Evolutionary conservation across 371 early-diverging fungal genomes (phyloP).

Genomic region (Actinomortierella ambigua): DNA sequence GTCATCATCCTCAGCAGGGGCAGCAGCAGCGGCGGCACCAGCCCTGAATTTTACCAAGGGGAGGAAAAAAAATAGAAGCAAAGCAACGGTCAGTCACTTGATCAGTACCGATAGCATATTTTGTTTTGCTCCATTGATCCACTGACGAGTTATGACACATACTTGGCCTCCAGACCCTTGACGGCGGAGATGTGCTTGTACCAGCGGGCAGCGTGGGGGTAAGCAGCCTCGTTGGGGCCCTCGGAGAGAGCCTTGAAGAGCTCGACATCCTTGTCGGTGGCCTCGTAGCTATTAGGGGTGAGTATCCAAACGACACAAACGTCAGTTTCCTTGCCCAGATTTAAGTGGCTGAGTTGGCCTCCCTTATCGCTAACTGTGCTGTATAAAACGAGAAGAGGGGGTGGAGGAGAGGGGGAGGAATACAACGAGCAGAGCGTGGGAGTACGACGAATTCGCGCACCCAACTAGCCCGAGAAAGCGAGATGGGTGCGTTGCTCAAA

Average conservation of each 20-base stretch:
- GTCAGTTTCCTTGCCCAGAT: not conserved
- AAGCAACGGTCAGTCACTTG: slow-evolving; percentile 16
- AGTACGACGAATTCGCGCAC: too few species aligned
- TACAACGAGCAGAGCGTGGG: not conserved
- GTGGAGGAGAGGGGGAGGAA: not conserved
- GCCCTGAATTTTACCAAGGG: slow-evolving; percentile 32
- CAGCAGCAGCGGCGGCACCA: slow-evolving; percentile 51
- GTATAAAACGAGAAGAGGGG: not conserved
- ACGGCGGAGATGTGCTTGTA: slow-evolving; percentile 88
- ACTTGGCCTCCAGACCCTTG: slow-evolving; percentile 63
- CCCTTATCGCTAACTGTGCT: not conserved
- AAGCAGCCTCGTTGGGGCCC: slow-evolving; percentile 75
- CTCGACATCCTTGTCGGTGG: slow-evolving; percentile 83
- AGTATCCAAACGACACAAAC: not conserved
- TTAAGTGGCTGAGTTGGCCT: not conserved
- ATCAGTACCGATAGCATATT: too few species aligned
- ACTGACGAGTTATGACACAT: slow-evolving; percentile 18
- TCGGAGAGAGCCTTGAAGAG: slow-evolving; percentile 86
- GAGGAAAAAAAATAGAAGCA: slow-evolving; percentile 10
- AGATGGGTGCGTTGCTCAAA: too few species aligned
- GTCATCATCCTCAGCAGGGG: slow-evolving; percentile 80
- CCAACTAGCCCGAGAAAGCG: too few species aligned
- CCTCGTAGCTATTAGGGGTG: slow-evolving; percentile 63
- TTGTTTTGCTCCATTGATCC: too few species aligned
- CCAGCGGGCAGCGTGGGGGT: slow-evolving; percentile 95